These are phyloP conservation scores for Gypsophila paniculata DNA, from an alignment of 179 eudicot genomes.

Conservation along the genomic window DNA sequence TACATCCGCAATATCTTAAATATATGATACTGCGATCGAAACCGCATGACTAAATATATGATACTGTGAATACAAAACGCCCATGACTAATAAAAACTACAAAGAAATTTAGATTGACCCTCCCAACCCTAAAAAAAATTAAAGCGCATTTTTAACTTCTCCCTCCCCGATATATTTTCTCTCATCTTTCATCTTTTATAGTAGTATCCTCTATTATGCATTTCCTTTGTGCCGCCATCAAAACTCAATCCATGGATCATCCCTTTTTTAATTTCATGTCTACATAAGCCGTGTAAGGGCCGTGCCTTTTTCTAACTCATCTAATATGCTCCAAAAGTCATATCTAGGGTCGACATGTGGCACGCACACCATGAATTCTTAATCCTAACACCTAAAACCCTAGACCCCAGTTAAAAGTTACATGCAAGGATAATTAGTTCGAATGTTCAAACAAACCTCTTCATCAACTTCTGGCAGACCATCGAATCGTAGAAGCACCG, in stretches of 20 bases:
- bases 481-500: constrained; percentile 84
- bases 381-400: background rate
- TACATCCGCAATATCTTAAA: no score
- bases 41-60: no score
- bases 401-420: background rate
- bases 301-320: background rate
- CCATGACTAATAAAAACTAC: no score
- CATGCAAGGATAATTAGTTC: constrained; percentile 1
- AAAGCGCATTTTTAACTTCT: background rate
- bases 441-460: constrained; percentile 52
- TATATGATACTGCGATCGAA: no score
- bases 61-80: no score
- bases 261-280: background rate
- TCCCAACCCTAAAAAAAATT: background rate
- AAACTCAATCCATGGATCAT: background rate
- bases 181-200: background rate
- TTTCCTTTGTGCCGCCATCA: background rate
- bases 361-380: background rate
- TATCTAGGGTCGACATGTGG: background rate
- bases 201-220: background rate
- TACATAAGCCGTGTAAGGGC: background rate
- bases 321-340: background rate
- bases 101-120: background rate
- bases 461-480: constrained; percentile 95
- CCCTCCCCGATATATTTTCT: background rate